Base-by-base conservation (phyloP, 169 alveolate species). In the Prorocentrum cordatum region DNA sequence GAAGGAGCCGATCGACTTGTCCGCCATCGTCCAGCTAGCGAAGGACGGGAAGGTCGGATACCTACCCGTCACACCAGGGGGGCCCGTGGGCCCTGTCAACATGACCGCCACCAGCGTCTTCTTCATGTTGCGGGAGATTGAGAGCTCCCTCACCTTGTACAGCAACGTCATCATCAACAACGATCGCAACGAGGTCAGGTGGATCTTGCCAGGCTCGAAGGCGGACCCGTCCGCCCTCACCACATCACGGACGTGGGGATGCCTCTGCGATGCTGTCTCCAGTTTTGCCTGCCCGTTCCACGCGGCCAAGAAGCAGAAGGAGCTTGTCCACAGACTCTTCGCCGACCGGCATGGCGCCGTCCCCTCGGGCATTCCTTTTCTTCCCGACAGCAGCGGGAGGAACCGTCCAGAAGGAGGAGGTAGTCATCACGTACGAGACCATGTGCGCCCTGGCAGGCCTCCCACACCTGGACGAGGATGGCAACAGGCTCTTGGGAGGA, bases 241-340 rank as follows among this genome's bases (percentile, higher is more conserved):
- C n/a, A n/a, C n/a, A n/a, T n/a, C n/a, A n/a, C n/a, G n/a, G n/a
- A n/a, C n/a, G n/a, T n/a, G n/a, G n/a, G n/a, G n/a, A n/a, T 59
- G 24, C 24, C 35, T 2, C 14, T 5, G 68, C 6, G 10, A 1
- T 59, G 3, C 68, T 59, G 6, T 32, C 12, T 0, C 68, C 6
- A 35, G 68, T 26, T 12, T 59, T 32, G 68, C 38, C 3, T 77
- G 87, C 73, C 87, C 75, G 0, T 77, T 7, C 73, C 87, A 36
- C 26, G 24, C 35, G 0, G 86, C 86, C 16, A 36, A 7, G 20
- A 16, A 9, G 0, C 86, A 75, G 39, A 22, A 0, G 39, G 22
- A 36, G 29, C 0, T 24, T 9, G 39, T 75, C 0, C 0, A 1
- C 20, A 26, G 20, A 32, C 0, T 33, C 3, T 47, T 75, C 14